Base-by-base conservation (phyloP, 768 basidiomycete genomes). In the Lactifluus echinatus region DNA sequence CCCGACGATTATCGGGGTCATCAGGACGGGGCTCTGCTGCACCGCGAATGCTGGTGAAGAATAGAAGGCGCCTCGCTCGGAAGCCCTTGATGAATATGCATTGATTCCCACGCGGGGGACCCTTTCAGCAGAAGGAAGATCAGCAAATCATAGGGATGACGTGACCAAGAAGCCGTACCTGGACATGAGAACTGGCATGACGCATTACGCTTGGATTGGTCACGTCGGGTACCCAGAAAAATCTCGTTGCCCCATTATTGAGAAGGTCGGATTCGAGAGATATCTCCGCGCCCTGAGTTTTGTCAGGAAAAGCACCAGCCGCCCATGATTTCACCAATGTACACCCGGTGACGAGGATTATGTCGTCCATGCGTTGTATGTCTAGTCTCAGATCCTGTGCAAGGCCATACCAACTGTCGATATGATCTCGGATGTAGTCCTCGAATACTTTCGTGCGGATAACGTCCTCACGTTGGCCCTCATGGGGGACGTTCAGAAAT, bases 301-400 rank as follows among this genome's bases (percentile, higher is more conserved):
- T 15, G 21, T 39, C 40, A 1, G 19, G 6, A 11, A 59, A 37
- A 4, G 31, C 19, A 23, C 33, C 46, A 8, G 36, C 39, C 8
- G 52, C 57, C 57, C 57, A 58, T 8, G 57, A 42, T 11, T 23
- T 19, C 17, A 45, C 47, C 19, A 53, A 21, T 11, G 44, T 48
- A 40, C 57, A 46, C 0, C 57, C 57, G 7, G 57, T 10, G 3
- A 58, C 52, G n/a, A 58, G 45, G 19, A 58, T 58, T 2, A 58
- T 37, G 21, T 58, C 57, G 28, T 58, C 57, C 57, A 59, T 29
- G 6, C 39, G 53, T 2, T 36, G 33, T 24, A 50, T 54, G 19
- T 26, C 53, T 1, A 59, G 39, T 2, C 4, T 4, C 12, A 36
- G 33, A 8, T n/a, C 10, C 11, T 43, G 12, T 21, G 57, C 31